Evolutionary conservation across 2,329 filamentous ascomycete species (phyloP), one percentile per base, ranked within the genome.

Genomic region (Fragosphaeria purpurea): DNA sequence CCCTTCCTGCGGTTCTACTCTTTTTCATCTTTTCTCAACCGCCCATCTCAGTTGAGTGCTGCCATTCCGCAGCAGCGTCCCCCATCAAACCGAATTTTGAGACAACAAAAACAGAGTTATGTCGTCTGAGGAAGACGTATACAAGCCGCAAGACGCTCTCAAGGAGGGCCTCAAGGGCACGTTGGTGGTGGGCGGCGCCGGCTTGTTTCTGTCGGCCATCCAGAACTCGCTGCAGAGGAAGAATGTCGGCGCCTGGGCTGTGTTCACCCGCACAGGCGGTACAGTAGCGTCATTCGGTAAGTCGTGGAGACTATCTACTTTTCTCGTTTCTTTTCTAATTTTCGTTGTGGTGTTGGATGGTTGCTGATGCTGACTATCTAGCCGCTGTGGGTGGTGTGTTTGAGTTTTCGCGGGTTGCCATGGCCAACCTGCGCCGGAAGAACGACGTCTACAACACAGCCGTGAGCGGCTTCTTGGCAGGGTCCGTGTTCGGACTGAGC

Each of bases 201-300:
- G 84, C 59, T 69, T 82, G 54, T 75, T 75, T 13, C 61, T 66
- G 40, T 58, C 63, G 6, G 70, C 71, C 6, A 76, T 95, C 58
- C 86, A 90, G 73, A 97, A 95, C 73, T 88, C 89, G 53, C 77
- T 96, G 60, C 77, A 83, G 50, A 89, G 82, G 73, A 77, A 80
- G 65, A 95, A 95, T 67, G 74, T 93, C 58, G 88, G 89, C 60
- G 77, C 83, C 55, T 80, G 84, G 73, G 86, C 86, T 58, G 77
- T 95, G 62, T 83, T 97, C 65, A 86, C 86, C 44, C 80, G 82
- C 62, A 84, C 82, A 51, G 90, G 89, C 58, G 74, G 83, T 62
- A 84, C 84, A 46, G 85, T 85, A 61, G 65, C 81, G 44, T 80
- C 81, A 38, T 84, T 83, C 61, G 79, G 84, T 87, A 74, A 4